Percentiles rank a stretch among this genome's conserved stretches.
These are phyloP conservation scores for Moesziomyces parantarcticus DNA, from an alignment of 1,284 basidiomycete species.

Conservation along the genomic window DNA sequence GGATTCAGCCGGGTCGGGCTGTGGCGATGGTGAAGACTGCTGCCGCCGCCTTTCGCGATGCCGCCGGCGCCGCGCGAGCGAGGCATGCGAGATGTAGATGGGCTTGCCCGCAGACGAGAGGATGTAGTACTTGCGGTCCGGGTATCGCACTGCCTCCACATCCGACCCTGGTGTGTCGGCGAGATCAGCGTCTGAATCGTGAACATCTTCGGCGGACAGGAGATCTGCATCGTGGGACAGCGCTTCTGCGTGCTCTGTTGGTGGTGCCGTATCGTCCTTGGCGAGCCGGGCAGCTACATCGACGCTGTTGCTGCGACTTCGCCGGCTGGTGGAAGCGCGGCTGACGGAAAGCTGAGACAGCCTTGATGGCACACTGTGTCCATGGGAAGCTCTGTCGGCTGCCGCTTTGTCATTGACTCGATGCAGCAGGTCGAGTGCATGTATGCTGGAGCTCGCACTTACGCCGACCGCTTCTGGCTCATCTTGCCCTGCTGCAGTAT, in stretches of 20 bases:
- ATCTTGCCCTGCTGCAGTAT: constrained; percentile 16
- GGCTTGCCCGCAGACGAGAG: constrained; percentile 60
- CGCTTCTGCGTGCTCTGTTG: not conserved
- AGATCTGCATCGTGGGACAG: not conserved
- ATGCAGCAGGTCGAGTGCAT: constrained; percentile 42
- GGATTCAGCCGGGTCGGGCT: too few relatives aligned
- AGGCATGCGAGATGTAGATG: constrained; percentile 54
- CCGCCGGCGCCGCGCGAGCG: constrained; percentile 17
- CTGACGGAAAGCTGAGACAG: constrained; percentile 33
- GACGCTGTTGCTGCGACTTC: constrained; percentile 28
- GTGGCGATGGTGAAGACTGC: not conserved
- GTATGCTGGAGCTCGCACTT: constrained; percentile 27
- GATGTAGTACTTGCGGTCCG: constrained; percentile 54
- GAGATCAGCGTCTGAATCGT: not conserved
- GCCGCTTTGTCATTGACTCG: constrained; percentile 41
- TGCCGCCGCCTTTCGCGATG: constrained; percentile 13
- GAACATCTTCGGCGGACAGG: not conserved
- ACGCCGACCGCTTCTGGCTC: constrained; percentile 35
- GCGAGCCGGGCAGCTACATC: not conserved
- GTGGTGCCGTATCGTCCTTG: constrained; percentile 2
- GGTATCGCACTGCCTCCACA: constrained; percentile 18
- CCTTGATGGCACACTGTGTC: constrained; percentile 17
- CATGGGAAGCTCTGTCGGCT: constrained; percentile 21
- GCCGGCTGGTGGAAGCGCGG: constrained; percentile 16
- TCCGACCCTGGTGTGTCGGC: not conserved